phyloP scores from a whole-genome alignment of 352 stramenopile species.

The Pythium plurisporium region DNA sequence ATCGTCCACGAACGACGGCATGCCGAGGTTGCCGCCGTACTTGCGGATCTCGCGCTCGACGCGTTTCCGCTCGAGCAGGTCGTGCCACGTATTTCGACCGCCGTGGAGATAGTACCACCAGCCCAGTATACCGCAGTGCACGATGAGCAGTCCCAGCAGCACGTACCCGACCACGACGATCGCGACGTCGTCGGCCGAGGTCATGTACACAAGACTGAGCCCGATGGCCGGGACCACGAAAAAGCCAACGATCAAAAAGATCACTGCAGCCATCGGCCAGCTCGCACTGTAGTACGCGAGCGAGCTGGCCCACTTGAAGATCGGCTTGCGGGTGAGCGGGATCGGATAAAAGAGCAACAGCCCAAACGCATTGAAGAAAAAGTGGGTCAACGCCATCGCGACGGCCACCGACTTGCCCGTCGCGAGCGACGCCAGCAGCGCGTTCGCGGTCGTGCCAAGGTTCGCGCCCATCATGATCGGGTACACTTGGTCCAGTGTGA shows the following conservation, averaged over 20 bases:
- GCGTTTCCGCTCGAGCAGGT: background rate
- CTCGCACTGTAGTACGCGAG: conserved; percentile 62
- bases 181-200: conserved; percentile 14
- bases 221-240: conserved; percentile 26
- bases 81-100: conserved; percentile 1
- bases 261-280: conserved; percentile 44
- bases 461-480: conserved; percentile 91
- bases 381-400: conserved; percentile 87
- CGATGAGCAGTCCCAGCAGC: background rate
- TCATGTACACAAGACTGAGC: conserved; percentile 29
- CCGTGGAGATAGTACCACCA: conserved; percentile 5
- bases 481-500: conserved; percentile 88
- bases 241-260: conserved; percentile 51
- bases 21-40: background rate
- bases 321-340: conserved; percentile 76
- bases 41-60: background rate
- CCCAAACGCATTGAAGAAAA: conserved; percentile 92
- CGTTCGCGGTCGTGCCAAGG: conserved; percentile 88
- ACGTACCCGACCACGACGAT: conserved; percentile 8
- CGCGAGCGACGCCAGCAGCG: conserved; percentile 83
- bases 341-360: conserved; percentile 91
- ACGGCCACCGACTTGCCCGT: conserved; percentile 71
- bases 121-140: background rate
- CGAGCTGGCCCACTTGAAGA: conserved; percentile 62
- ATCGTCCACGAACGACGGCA: conserved; percentile 22